Percentiles rank a stretch among this genome's conserved stretches.
These are phyloP conservation scores for Rhytidhysteron rufulum DNA, from an alignment of 2,329 filamentous ascomycete genomes.

Conservation along the genomic window DNA sequence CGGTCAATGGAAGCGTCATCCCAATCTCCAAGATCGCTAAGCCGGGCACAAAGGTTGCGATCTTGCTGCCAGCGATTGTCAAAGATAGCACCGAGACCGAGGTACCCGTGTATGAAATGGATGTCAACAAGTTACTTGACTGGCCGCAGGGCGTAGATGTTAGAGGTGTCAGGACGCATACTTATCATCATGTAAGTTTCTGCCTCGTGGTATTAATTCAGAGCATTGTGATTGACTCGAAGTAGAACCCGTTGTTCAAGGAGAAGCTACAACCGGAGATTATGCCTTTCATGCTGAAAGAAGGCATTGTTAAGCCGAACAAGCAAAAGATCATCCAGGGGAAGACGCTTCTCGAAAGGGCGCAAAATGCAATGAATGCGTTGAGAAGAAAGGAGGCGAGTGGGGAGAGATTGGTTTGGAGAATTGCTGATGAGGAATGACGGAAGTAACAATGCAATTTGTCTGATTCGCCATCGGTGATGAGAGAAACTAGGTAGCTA, in stretches of 20 bases:
- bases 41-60: constrained; percentile 50
- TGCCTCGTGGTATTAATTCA: not conserved
- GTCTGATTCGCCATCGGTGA: too few relatives aligned
- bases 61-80: constrained; percentile 59
- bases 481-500: too few relatives aligned
- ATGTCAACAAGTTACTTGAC: constrained; percentile 40
- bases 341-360: constrained; percentile 38
- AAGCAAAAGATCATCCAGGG: constrained; percentile 40
- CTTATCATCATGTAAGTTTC: constrained; percentile 46
- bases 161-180: constrained; percentile 55
- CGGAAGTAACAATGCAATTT: too few relatives aligned
- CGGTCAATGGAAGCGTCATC: constrained; percentile 21
- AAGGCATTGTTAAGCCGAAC: constrained; percentile 41
- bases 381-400: constrained; percentile 43
- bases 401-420: constrained; percentile 43
- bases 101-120: constrained; percentile 54
- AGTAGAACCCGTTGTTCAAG: constrained; percentile 54
- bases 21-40: constrained; percentile 49
- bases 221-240: not conserved
- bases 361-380: constrained; percentile 41
- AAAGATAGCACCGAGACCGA: constrained; percentile 47
- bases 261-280: constrained; percentile 54
- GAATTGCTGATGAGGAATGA: constrained; percentile 21
- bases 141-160: constrained; percentile 54
- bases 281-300: constrained; percentile 46